Evolutionary conservation across 2,329 filamentous ascomycete genomes (phyloP), one percentile per base, ranked within the genome.

Genomic region (Thielaviopsis punctulata): DNA sequence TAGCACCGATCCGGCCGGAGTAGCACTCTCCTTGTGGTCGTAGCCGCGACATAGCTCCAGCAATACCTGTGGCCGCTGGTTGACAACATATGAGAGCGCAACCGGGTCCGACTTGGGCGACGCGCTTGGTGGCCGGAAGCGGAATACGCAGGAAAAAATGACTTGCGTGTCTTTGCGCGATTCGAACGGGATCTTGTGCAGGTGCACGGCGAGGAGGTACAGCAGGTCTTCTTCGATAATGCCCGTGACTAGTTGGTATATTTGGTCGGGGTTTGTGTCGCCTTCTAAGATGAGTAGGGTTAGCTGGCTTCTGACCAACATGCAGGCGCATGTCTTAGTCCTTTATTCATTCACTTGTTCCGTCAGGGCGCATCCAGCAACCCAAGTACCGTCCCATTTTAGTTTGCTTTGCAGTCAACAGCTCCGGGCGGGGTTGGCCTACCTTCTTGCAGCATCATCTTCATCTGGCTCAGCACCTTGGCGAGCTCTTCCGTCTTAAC

Each of bases 141-240:
- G 86, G 64, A 95, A 87, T 59, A 93, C 84, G 65, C 90, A 92
- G 41, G 88, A 95, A 69, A 96, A 92, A 64, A 95, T 92, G 57
- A 92, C 86, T 65, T 95, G 90, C 12, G 86, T 86, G 63, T 95
- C 90, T 71, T 95, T 96, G 62, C 90, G 82, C 36, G 89, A 86
- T 70, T 98, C 92, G 70, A 98, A 98, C 0, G 90, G 88, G 4
- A 98, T 76, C 49, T 82, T 79, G 66, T 86, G 80, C 45, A 98
- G 83, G 62, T 84, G 84, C 56, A 82, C 75, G 19, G 90, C 87
- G 54, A 98, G 81, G 49, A 85, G 73, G 60, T 85, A 85, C 44
- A 98, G 79, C 7, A 98, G 74, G 64, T 95, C 88, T 68, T 95
- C 88, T 63, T 89, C 80, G 60, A 95, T 84, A 56, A 94, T 79